phyloP scores from a whole-genome alignment of 257 asterid genomes.

The Echites panduratus region DNA sequence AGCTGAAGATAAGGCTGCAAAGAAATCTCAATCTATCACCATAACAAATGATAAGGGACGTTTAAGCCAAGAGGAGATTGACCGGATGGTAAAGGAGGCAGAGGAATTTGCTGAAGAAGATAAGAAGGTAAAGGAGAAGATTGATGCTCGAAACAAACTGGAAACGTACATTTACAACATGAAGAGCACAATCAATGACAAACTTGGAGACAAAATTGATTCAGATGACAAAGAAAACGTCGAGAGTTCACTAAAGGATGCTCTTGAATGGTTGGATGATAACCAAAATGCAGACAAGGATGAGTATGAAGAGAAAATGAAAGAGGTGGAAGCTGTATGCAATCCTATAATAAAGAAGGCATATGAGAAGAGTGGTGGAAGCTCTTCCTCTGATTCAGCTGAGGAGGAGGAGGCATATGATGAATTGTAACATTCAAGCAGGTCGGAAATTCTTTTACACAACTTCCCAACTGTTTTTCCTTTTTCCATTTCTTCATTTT shows the following conservation, averaged over 20 bases:
- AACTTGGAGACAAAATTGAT: conserved; percentile 21
- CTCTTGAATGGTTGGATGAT: conserved; percentile 23
- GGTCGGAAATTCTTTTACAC: neutral
- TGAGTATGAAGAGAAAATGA: conserved; percentile 22
- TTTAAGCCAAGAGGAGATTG: conserved; percentile 19
- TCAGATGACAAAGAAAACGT: conserved; percentile 21
- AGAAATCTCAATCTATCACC: conserved; percentile 19
- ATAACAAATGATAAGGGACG: conserved; percentile 17
- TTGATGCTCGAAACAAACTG: conserved; percentile 22
- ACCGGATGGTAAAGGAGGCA: conserved; percentile 20
- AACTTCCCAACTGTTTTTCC: neutral
- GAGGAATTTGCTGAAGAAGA: conserved; percentile 25
- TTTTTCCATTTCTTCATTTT: neutral
- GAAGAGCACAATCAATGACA: conserved; percentile 21
- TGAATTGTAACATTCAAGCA: conserved; percentile 12
- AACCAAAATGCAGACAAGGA: conserved; percentile 18
- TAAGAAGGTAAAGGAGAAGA: conserved; percentile 16
- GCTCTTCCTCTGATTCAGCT: conserved; percentile 6
- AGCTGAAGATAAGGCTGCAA: conserved; percentile 25
- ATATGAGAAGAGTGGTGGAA: conserved; percentile 15
- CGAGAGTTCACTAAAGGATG: conserved; percentile 21
- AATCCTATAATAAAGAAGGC: conserved; percentile 18
- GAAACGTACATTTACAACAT: conserved; percentile 22
- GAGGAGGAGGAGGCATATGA: conserved; percentile 18
- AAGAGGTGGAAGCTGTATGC: conserved; percentile 24